Evolutionary conservation across 75 land plant genomes (phyloP).

Genomic region (Isoetes taiwanensis): DNA sequence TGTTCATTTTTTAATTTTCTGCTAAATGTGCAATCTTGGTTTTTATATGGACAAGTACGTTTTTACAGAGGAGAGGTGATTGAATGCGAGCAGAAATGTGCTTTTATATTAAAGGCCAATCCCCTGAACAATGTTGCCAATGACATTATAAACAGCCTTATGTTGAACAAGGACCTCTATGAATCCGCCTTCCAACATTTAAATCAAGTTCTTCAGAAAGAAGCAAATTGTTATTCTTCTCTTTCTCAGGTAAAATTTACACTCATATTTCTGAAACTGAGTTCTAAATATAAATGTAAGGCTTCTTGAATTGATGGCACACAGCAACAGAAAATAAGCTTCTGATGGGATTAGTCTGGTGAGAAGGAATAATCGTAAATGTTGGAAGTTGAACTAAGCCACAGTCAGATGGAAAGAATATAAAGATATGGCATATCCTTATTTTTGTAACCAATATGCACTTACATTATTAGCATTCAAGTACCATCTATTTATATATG

Average conservation of each 20-base stretch:
- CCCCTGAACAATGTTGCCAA: conserved; percentile 16
- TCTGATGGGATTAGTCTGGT: too few species aligned
- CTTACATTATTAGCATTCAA: too few species aligned
- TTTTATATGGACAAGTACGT: neutral
- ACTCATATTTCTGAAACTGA: neutral
- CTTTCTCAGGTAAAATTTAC: conserved; percentile 7
- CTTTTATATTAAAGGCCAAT: conserved; percentile 10
- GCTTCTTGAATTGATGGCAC: too few species aligned
- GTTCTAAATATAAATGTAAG: neutral
- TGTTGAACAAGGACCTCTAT: conserved; percentile 21
- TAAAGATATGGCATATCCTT: too few species aligned
- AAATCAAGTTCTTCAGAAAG: conserved; percentile 13
- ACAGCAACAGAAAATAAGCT: too few species aligned
- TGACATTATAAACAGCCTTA: conserved; percentile 12
- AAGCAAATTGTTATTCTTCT: conserved; percentile 14
- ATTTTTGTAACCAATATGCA: too few species aligned
- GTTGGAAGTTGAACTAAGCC: too few species aligned
- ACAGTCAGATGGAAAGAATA: too few species aligned
- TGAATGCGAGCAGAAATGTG: conserved; percentile 23
- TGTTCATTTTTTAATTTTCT: neutral
- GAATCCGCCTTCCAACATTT: conserved; percentile 18
- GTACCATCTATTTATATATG: too few species aligned
- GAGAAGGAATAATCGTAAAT: too few species aligned
- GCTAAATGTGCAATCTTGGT: neutral
- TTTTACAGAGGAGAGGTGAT: conserved; percentile 17